phyloP scores from a whole-genome alignment of 78 protist species.

The Dictyostelium firmibasis region DNA sequence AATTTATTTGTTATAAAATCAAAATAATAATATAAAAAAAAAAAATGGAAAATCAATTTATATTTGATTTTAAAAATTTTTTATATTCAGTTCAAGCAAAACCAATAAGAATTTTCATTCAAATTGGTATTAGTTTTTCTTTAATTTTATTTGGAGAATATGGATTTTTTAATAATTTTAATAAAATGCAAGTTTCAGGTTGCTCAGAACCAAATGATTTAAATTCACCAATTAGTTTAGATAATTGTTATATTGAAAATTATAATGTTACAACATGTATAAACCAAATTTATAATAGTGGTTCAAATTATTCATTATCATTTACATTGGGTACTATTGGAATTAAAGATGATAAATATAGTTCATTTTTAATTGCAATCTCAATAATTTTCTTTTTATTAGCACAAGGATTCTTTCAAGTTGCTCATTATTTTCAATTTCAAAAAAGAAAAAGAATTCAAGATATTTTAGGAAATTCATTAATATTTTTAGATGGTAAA shows the following conservation, averaged over 20 bases:
- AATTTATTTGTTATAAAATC: too few relatives aligned
- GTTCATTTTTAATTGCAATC: neutral
- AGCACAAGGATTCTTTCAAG: neutral
- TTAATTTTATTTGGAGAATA: neutral
- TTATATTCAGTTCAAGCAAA: neutral
- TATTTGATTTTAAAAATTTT: neutral
- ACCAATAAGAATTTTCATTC: neutral
- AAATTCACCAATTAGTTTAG: neutral
- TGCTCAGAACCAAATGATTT: neutral
- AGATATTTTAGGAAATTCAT: neutral
- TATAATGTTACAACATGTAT: neutral
- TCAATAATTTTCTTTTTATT: neutral
- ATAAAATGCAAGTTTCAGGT: neutral
- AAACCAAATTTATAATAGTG: neutral
- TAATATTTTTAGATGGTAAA: neutral
- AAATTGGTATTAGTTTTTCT: neutral
- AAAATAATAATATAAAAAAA: neutral
- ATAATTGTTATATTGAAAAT: neutral
- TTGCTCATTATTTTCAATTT: neutral
- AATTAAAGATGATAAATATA: neutral
- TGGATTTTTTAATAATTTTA: neutral
- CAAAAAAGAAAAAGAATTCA: constrained; percentile 15
- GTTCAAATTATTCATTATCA: neutral
- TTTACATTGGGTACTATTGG: neutral
- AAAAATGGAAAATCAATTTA: neutral